Conservation (phyloP, 257 asterid species). For the Eustoma russellianum region DNA sequence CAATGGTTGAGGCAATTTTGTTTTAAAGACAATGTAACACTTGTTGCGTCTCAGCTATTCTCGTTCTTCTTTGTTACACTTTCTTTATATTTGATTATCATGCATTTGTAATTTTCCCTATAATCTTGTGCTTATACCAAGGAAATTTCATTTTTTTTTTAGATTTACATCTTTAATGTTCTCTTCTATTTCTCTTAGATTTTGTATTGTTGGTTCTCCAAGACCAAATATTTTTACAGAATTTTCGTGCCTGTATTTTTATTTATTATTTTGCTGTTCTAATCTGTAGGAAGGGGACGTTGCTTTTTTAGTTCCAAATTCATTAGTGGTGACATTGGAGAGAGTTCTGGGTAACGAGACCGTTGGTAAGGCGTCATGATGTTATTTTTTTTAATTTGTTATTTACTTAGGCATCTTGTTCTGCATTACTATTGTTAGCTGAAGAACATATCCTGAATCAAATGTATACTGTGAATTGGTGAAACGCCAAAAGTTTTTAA, state of each 20-base stretch:
- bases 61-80: too few relatives aligned
- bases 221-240: too few relatives aligned
- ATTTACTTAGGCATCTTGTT: background rate
- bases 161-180: too few relatives aligned
- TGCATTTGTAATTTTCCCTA: too few relatives aligned
- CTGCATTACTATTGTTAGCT: background rate
- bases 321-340: conserved; percentile 94
- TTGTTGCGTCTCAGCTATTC: too few relatives aligned
- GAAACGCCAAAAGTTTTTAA: too few relatives aligned
- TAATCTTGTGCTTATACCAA: too few relatives aligned
- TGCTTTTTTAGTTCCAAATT: conserved; percentile 72
- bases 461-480: background rate
- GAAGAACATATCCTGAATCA: background rate
- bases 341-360: conserved; percentile 89
- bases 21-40: too few relatives aligned
- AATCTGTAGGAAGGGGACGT: conserved; percentile 62
- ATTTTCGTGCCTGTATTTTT: background rate
- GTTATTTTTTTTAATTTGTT: background rate
- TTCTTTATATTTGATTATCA: too few relatives aligned
- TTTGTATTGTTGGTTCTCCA: too few relatives aligned
- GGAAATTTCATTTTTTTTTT: background rate
- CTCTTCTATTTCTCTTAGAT: too few relatives aligned
- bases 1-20: too few relatives aligned
- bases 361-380: conserved; percentile 46
- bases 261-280: conserved; percentile 6